Percentiles rank a stretch among this genome's conserved stretches.
These are phyloP conservation scores for Pistacia vera DNA, from an alignment of 345 rosid genomes.

Conservation along the genomic window DNA sequence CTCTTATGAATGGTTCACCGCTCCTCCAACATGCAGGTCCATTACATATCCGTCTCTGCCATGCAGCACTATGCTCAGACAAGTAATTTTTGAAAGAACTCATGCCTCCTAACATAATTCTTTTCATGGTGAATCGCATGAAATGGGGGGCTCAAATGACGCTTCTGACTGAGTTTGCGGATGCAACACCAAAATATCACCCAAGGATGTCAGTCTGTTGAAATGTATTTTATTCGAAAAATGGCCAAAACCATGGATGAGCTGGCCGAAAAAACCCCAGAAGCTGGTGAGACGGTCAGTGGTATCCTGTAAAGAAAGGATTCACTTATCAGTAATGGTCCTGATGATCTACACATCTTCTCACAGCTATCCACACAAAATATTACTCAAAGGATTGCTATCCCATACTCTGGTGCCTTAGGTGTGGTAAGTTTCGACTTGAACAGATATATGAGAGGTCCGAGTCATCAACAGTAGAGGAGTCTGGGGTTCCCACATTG, in stretches of 20 bases:
- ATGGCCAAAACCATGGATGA: slow-evolving; percentile 92
- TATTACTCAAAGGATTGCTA: slow-evolving; percentile 76
- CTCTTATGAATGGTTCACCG: slow-evolving; percentile 87
- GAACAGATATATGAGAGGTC: slow-evolving; percentile 82
- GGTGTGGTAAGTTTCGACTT: slow-evolving; percentile 80
- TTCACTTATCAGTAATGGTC: slow-evolving; percentile 95
- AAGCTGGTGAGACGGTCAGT: slow-evolving; percentile 73
- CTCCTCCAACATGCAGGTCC: slow-evolving; percentile 91
- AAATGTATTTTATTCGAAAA: slow-evolving; percentile 77
- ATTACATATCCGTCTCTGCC: slow-evolving; percentile 95
- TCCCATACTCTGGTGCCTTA: slow-evolving; percentile 77
- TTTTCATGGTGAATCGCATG: slow-evolving; percentile 90
- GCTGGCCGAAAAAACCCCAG: slow-evolving; percentile 83
- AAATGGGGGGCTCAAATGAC: slow-evolving; percentile 96
- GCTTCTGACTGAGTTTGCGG: slow-evolving; percentile 73
- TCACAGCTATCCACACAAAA: slow-evolving; percentile 91
- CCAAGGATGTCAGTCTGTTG: slow-evolving; percentile 95
- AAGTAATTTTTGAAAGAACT: slow-evolving; percentile 86
- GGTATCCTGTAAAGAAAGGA: slow-evolving; percentile 85
- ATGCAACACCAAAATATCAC: slow-evolving; percentile 78
- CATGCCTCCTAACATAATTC: slow-evolving; percentile 91
- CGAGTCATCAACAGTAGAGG: slow-evolving; percentile 76
- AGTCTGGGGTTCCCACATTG: slow-evolving; percentile 61
- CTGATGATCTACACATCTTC: slow-evolving; percentile 93
- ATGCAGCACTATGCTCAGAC: slow-evolving; percentile 97